These are phyloP conservation scores for Dimargaris verticillata DNA, from an alignment of 192 early-diverging fungal genomes.

Conservation along the genomic window DNA sequence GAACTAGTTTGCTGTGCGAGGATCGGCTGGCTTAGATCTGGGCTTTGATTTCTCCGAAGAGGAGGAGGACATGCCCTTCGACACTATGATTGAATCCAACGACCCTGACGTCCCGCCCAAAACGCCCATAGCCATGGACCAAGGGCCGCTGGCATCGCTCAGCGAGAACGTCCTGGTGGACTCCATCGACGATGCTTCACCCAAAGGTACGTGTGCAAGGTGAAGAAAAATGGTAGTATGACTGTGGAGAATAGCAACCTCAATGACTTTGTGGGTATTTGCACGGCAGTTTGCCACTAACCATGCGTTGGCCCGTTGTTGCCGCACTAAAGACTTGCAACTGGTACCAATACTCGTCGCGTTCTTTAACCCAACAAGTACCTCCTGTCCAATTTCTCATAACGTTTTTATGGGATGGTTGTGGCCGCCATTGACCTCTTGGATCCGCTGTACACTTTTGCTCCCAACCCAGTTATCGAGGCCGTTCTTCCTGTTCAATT, in stretches of 20 bases:
- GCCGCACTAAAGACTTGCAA: too few species aligned
- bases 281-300: too few species aligned
- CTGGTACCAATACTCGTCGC: too few species aligned
- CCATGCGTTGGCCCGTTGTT: too few species aligned
- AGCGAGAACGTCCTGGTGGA: constrained; percentile 4
- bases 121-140: neutral
- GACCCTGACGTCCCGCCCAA: neutral
- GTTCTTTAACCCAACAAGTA: too few species aligned
- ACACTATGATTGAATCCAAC: neutral
- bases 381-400: too few species aligned
- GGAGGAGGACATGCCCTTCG: neutral
- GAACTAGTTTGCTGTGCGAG: neutral
- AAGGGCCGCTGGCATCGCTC: neutral
- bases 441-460: neutral
- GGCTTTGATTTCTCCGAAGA: neutral
- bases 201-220: neutral
- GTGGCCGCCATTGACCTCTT: too few species aligned
- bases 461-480: neutral
- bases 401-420: too few species aligned
- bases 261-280: too few species aligned
- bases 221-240: too few species aligned
- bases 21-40: neutral
- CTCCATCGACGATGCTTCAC: constrained; percentile 8
- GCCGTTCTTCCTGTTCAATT: constrained; percentile 1
- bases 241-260: too few species aligned